Evolutionary conservation across 2,329 filamentous ascomycete species (phyloP), one percentile per base, ranked within the genome.

Genomic region (Xylaria sp.): DNA sequence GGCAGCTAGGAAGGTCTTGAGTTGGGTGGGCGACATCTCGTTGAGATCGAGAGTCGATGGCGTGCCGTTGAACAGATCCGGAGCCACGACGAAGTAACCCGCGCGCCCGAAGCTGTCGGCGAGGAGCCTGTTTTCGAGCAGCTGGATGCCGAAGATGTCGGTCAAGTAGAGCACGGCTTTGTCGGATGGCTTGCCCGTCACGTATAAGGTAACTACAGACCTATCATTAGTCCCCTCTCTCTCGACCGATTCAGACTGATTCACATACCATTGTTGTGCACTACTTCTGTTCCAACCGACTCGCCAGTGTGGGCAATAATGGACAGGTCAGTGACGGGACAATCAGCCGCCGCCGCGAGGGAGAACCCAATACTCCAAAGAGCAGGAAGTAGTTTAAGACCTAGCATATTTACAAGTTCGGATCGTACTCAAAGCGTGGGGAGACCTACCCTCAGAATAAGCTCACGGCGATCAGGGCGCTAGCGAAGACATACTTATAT

Each of bases 61-160:
- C 30, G 73, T 75, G 32, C 78, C 77, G 45, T 78, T 75, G 68
- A 79, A 80, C 62, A 80, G 60, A 67, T 79, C 78, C 8, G 78
- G 78, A 8, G 77, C 76, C 0, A 80, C 76, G 7, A 76, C 78
- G 42, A 79, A 68, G 61, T 75, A 79, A 2, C 78, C 78, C 4
- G 78, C 78, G n/a, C 78, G 74, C n/a, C 78, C 78, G 64, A 80
- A 80, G 58, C 77, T 79, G 57, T 80, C 78, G 9, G 78, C 78
- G 4, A 80, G 74, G 1, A 78, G 70, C 53, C 71, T 73, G 69
- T 79, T 78, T 57, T 78, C 67, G 12, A 71, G 63, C 56, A 78
- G 71, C 58, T 79, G 74, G 59, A 79, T 78, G 9, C 78, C 78
- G 56, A 72, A 79, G 14, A 79, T 71, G 30, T 79, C 78, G 1